Conservation (phyloP, 306 rosid species). For the Senna tora region DNA sequence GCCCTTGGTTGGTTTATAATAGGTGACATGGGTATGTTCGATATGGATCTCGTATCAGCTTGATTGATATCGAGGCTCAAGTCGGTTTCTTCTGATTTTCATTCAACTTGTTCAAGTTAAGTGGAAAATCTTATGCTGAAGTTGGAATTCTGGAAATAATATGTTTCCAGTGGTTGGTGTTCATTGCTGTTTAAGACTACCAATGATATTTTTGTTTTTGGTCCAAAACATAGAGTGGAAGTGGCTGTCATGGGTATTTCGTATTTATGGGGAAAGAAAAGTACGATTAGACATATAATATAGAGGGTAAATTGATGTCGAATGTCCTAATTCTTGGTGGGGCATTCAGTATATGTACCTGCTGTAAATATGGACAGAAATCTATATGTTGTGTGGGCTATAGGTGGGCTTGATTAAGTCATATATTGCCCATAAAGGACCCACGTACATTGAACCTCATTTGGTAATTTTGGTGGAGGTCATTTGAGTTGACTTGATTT, state of each 20-base stretch:
- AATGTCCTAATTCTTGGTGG: slow-evolving; percentile 80
- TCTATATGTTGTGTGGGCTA: slow-evolving; percentile 49
- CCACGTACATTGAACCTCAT: slow-evolving; percentile 38
- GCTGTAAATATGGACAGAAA: slow-evolving; percentile 79
- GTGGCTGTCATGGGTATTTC: slow-evolving; percentile 3
- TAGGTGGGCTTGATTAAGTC: slow-evolving; percentile 61
- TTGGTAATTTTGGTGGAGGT: not conserved
- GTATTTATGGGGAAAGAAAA: not conserved
- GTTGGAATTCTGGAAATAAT: not conserved
- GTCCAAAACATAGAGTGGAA: not conserved
- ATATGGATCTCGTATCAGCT: slow-evolving; percentile 35
- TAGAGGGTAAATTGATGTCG: slow-evolving; percentile 3
- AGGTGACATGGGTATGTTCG: not conserved
- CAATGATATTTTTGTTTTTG: not conserved
- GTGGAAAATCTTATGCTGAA: not conserved
- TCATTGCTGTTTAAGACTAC: not conserved
- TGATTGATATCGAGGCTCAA: not conserved
- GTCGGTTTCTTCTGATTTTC: not conserved
- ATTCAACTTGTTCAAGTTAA: not conserved
- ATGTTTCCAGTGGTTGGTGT: not conserved
- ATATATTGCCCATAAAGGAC: slow-evolving; percentile 51
- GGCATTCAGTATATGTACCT: slow-evolving; percentile 58
- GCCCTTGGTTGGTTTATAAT: not conserved
- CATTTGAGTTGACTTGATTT: not conserved
- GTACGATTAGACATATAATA: not conserved